Base-by-base conservation (phyloP, 192 early-diverging fungal species). In the Coemansia sp. region DNA sequence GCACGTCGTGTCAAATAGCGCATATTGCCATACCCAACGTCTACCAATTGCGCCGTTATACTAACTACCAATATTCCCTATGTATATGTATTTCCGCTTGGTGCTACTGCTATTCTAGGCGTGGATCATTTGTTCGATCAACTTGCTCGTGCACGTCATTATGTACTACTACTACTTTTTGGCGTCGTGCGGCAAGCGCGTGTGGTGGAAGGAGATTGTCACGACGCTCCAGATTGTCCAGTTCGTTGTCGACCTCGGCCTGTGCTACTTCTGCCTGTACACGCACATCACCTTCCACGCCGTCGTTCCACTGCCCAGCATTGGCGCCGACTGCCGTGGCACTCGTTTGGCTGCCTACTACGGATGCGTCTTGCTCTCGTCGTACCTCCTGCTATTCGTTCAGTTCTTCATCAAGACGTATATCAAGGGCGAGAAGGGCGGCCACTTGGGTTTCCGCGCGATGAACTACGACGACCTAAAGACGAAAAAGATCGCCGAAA, bases 91-190 rank as follows among this genome's bases (percentile, higher is more conserved):
- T 32, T 53, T 39, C 42, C 12, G 12, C 27, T 46, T 60, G 40
- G 59, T 38, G 14, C 14, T 8, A 32, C 29, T 24, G n/a, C 35
- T 35, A 62, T 8, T 65, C 39, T 83, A 78, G 81, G 71, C 81
- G 2, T 83, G 81, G 81, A 74, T 78, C 43, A 78, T 83, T 57
- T 78, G 76, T 71, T 82, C 84, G 38, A 81, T 96, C 59, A 96
- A 97, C 82, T 86, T 95, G 83, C 83, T 87, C 47, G 92, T 97
- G 24, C 95, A 97, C 72, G 92, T 95, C 53, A 84, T 94, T 68
- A 97, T 97, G 95, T 94, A 94, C 86, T 93, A 91, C 76, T 94
- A 93, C 84, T 94, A 94, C 85, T 91, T 89, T 84, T 89, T 89
- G 62, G 90, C 92, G 22, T 91, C 92, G 62, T 85, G 87, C 46